Conservation (phyloP, 257 asterid genomes). For the Marsdenia floribunda region DNA sequence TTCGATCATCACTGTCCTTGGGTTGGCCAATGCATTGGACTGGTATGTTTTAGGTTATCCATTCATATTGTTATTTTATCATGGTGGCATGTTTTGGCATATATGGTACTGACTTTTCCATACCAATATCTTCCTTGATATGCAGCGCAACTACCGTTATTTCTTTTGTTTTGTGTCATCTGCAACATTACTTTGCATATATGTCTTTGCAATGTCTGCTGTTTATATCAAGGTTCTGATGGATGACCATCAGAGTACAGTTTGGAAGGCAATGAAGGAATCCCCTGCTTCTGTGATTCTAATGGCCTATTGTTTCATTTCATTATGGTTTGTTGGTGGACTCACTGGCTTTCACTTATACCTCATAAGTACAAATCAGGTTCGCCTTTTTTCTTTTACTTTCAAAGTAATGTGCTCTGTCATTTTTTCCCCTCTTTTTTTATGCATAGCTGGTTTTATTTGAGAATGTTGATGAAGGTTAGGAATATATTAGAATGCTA, state of each 20-base stretch:
- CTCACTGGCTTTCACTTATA: conserved; percentile 95
- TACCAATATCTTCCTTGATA: conserved; percentile 11
- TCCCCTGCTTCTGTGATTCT: conserved; percentile 89
- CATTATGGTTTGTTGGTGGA: conserved; percentile 99
- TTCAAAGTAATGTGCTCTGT: not conserved
- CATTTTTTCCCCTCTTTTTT: not conserved
- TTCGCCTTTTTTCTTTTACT: conserved; percentile 30
- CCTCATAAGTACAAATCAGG: conserved; percentile 94
- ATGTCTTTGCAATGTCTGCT: conserved; percentile 78
- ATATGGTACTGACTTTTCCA: conserved; percentile 7
- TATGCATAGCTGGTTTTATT: not conserved
- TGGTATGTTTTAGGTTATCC: conserved; percentile 42
- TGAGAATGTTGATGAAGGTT: not conserved
- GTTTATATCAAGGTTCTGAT: conserved; percentile 82
- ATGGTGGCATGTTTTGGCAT: conserved; percentile 3
- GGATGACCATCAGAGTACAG: conserved; percentile 74
- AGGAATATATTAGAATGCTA: not conserved
- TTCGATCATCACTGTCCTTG: conserved; percentile 99
- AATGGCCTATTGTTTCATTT: conserved; percentile 82
- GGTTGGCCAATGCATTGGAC: conserved; percentile 98
- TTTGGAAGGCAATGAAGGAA: conserved; percentile 91
- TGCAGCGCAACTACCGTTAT: conserved; percentile 96
- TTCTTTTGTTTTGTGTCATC: conserved; percentile 91
- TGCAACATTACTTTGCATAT: conserved; percentile 89
- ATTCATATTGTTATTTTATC: not conserved